A percentile compares a stretch with the other conserved stretches of the same genome.
These are phyloP conservation scores for Cicer chorassanicum DNA, from an alignment of 306 rosid genomes.

Conservation along the genomic window DNA sequence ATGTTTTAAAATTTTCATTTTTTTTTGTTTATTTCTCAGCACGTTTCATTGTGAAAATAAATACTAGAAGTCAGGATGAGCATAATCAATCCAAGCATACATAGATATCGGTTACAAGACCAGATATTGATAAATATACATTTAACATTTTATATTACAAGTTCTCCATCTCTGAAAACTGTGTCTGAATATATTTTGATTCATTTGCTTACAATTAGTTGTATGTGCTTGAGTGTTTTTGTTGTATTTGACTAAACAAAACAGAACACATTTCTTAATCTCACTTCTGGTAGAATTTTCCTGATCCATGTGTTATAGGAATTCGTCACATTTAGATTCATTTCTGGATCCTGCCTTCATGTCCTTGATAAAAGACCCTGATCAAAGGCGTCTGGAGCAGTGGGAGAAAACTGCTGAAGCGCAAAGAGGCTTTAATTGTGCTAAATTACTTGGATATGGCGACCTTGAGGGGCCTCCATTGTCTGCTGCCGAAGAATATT, in stretches of 20 bases:
- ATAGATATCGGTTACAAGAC: conserved; percentile 24
- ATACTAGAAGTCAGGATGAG: background rate
- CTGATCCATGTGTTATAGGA: conserved; percentile 54
- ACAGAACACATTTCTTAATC: conserved; percentile 22
- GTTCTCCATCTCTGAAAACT: conserved; percentile 14
- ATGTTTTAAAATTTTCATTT: conserved; percentile 28
- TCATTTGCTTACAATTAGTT: conserved; percentile 30
- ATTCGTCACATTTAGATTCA: conserved; percentile 77
- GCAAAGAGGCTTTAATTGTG: conserved; percentile 82
- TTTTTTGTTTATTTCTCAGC: background rate
- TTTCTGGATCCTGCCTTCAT: conserved; percentile 97
- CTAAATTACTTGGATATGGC: conserved; percentile 91
- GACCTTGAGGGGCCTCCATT: conserved; percentile 87
- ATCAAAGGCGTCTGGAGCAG: conserved; percentile 89
- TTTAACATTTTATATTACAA: conserved; percentile 24
- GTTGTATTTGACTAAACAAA: conserved; percentile 31
- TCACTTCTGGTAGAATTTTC: conserved; percentile 10
- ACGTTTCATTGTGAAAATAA: conserved; percentile 4
- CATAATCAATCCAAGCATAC: conserved; percentile 10
- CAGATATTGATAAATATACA: conserved; percentile 18
- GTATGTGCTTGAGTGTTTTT: conserved; percentile 27
- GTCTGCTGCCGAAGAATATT: conserved; percentile 92
- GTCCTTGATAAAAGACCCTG: conserved; percentile 98
- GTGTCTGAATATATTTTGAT: background rate
- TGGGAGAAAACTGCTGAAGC: conserved; percentile 99